Conservation (phyloP, 108 stramenopile genomes). For the Cyclostephanos invisitatus region DNA sequence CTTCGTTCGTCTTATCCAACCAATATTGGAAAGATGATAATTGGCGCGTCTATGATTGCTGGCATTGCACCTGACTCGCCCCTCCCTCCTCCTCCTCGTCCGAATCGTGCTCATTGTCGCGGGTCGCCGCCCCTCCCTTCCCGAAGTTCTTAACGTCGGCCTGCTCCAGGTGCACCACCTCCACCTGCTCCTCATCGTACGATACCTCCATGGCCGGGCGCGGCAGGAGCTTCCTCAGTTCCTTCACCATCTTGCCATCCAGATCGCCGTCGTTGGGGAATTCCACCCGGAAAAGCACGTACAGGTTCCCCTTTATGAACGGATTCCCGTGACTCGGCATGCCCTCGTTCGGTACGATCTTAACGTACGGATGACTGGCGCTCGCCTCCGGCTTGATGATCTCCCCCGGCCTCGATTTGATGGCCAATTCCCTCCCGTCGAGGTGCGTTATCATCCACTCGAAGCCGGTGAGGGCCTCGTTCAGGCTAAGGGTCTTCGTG, state of each 20-base stretch:
- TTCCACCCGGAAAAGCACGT: slow-evolving; percentile 90
- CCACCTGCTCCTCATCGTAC: slow-evolving; percentile 76
- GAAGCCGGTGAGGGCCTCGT: slow-evolving; percentile 97
- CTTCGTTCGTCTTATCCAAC: background rate
- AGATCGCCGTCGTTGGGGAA: slow-evolving; percentile 82
- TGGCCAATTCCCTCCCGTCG: slow-evolving; percentile 87
- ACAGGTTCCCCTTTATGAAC: slow-evolving; percentile 94
- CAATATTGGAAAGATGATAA: background rate
- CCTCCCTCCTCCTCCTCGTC: slow-evolving; percentile 64
- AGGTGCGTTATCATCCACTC: slow-evolving; percentile 89
- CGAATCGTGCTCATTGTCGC: slow-evolving; percentile 71
- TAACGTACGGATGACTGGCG: slow-evolving; percentile 75
- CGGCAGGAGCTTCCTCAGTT: slow-evolving; percentile 69
- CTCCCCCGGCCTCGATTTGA: slow-evolving; percentile 90
- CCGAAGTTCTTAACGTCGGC: slow-evolving; percentile 85
- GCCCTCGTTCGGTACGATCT: slow-evolving; percentile 91
- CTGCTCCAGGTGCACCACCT: slow-evolving; percentile 76
- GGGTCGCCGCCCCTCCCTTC: slow-evolving; percentile 66
- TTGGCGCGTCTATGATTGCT: slow-evolving; percentile 74
- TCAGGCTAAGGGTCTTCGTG: slow-evolving; percentile 88
- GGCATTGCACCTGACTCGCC: slow-evolving; percentile 79
- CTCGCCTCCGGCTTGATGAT: slow-evolving; percentile 80
- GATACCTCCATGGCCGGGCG: slow-evolving; percentile 72
- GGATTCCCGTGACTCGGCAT: slow-evolving; percentile 95
- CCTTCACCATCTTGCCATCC: slow-evolving; percentile 47